phyloP scores from a whole-genome alignment of 2,329 filamentous ascomycete species.

The Sporothrix globosa region DNA sequence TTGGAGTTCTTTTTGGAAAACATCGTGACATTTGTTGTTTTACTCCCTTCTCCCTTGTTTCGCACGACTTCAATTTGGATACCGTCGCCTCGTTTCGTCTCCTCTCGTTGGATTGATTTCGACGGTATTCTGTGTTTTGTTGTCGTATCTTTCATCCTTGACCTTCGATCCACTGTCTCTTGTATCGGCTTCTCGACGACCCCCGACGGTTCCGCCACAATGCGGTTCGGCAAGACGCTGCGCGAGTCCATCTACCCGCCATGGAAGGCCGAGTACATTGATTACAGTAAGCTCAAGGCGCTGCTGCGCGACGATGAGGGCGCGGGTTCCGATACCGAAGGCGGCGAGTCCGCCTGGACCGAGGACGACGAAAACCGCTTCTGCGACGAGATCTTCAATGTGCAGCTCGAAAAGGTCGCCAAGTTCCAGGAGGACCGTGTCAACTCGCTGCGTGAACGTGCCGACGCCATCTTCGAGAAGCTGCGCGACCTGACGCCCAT shows the following conservation, averaged over 20 bases:
- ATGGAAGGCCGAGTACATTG: slow-evolving; percentile 93
- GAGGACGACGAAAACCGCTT: slow-evolving; percentile 92
- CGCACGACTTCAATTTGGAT: background rate
- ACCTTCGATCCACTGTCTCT: background rate
- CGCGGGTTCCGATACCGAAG: slow-evolving; percentile 61
- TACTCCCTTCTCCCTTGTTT: background rate
- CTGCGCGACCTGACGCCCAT: slow-evolving; percentile 79
- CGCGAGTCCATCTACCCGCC: slow-evolving; percentile 77
- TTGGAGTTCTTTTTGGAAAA: background rate
- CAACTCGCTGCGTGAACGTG: slow-evolving; percentile 57
- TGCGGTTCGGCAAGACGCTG: slow-evolving; percentile 94
- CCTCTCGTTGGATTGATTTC: background rate
- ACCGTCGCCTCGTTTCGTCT: background rate
- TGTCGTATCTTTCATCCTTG: background rate
- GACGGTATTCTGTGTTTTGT: background rate
- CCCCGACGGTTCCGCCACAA: slow-evolving; percentile 46
- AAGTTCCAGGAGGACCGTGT: slow-evolving; percentile 83
- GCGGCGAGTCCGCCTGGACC: slow-evolving; percentile 64
- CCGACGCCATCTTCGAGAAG: slow-evolving; percentile 64
- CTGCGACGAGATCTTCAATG: slow-evolving; percentile 92
- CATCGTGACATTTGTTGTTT: background rate
- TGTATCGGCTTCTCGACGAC: background rate
- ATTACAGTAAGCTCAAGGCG: slow-evolving; percentile 90
- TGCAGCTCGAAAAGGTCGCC: slow-evolving; percentile 93
- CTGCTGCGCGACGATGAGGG: slow-evolving; percentile 76